These are phyloP conservation scores for Xylaria sp. DNA, from an alignment of 2,329 filamentous ascomycete species.

Conservation along the genomic window DNA sequence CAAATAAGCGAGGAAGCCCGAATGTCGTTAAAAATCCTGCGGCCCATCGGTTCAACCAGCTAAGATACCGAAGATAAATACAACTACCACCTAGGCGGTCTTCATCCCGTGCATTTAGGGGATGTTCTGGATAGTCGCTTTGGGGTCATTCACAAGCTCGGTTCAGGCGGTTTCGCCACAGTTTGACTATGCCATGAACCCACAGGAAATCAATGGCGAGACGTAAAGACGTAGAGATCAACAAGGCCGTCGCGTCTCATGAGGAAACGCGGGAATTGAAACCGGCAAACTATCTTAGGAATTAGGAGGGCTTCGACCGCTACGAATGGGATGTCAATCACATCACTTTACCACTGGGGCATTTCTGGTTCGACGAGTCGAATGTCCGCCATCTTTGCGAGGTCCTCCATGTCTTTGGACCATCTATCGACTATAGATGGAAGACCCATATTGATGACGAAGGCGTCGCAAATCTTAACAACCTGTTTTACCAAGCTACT, in stretches of 20 bases:
- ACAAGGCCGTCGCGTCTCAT: constrained; percentile 3
- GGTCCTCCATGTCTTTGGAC: constrained; percentile 31
- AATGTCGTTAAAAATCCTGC: too few species aligned
- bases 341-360: background rate
- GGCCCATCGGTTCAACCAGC: too few species aligned
- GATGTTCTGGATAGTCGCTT: background rate
- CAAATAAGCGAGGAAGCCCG: too few species aligned
- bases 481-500: constrained; percentile 12
- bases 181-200: constrained; percentile 5
- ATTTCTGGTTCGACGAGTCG: constrained; percentile 27
- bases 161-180: constrained; percentile 3
- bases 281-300: constrained; percentile 2
- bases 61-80: background rate
- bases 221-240: constrained; percentile 34
- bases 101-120: constrained; percentile 4
- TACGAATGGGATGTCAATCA: too few species aligned
- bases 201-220: constrained; percentile 18
- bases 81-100: background rate
- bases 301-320: too few species aligned
- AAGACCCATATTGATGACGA: constrained; percentile 8
- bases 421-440: constrained; percentile 16
- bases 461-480: too few species aligned
- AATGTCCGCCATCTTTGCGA: constrained; percentile 34
- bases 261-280: background rate
- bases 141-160: constrained; percentile 1